These are phyloP conservation scores for Pythium monospermum DNA, from an alignment of 352 stramenopile species.

Conservation along the genomic window DNA sequence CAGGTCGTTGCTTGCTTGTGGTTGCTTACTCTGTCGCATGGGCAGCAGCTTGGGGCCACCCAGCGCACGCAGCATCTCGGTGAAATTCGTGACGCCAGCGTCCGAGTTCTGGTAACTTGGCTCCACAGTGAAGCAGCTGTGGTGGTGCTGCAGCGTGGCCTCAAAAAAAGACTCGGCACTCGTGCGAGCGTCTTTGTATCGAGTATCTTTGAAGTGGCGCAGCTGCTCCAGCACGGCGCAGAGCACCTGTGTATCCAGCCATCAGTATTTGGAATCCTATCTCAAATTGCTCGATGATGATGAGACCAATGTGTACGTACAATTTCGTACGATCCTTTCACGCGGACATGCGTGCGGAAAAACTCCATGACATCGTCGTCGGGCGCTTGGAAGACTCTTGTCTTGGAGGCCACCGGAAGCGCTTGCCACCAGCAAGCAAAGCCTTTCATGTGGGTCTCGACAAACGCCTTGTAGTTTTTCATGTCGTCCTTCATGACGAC, in stretches of 20 bases:
- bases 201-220: constrained; percentile 88
- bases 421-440: constrained; percentile 57
- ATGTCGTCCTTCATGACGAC: constrained; percentile 81
- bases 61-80: constrained; percentile 56
- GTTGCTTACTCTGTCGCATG: constrained; percentile 34
- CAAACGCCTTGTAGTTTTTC: constrained; percentile 55
- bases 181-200: constrained; percentile 86
- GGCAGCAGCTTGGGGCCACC: constrained; percentile 57
- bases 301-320: constrained; percentile 14
- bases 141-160: constrained; percentile 33
- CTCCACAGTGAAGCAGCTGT: constrained; percentile 51
- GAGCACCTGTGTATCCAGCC: constrained; percentile 36
- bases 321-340: constrained; percentile 90
- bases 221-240: constrained; percentile 90
- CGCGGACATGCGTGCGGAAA: constrained; percentile 75
- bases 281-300: no score
- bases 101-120: constrained; percentile 33
- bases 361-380: constrained; percentile 81
- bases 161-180: constrained; percentile 70
- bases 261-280: no score
- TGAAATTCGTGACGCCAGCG: constrained; percentile 40
- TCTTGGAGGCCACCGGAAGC: constrained; percentile 38
- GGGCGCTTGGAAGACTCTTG: constrained; percentile 82
- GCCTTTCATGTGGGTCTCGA: constrained; percentile 57
- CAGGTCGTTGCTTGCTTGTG: not conserved